Percentiles rank a stretch among this genome's conserved stretches.
Evolutionary conservation across 1,284 basidiomycete species (phyloP).

Genomic region (Ustilago trichophora): DNA sequence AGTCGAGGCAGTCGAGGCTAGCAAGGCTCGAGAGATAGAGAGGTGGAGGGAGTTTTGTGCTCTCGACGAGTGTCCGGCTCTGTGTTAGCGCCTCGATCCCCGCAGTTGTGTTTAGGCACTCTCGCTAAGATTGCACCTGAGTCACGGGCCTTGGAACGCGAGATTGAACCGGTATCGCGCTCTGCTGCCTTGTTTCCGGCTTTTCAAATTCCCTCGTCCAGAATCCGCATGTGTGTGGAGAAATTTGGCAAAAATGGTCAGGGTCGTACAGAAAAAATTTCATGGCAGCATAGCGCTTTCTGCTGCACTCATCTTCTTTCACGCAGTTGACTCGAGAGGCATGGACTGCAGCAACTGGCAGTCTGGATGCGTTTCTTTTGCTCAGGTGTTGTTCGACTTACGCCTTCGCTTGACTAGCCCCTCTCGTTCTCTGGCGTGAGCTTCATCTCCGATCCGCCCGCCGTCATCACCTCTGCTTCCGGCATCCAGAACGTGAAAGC

Average conservation of each 20-base stretch:
- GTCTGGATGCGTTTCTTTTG: no score
- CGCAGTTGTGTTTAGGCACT: conserved; percentile 2
- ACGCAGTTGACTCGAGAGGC: not conserved
- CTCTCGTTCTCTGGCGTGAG: no score
- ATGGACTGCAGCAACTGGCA: no score
- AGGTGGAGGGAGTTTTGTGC: conserved; percentile 6
- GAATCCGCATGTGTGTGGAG: conserved; percentile 8
- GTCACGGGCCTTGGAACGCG: conserved; percentile 1
- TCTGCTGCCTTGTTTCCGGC: conserved; percentile 24
- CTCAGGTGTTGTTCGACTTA: no score
- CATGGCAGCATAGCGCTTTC: conserved; percentile 5
- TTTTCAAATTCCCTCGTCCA: not conserved
- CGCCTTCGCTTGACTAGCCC: no score
- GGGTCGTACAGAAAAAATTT: not conserved
- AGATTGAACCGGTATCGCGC: conserved; percentile 15
- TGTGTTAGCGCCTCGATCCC: conserved; percentile 39
- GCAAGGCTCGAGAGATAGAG: no score
- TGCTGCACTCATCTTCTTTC: not conserved
- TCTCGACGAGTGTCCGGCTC: no score
- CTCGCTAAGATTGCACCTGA: not conserved
- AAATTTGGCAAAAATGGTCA: not conserved
- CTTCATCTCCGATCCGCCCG: conserved; percentile 36
- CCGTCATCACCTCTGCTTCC: conserved; percentile 6
- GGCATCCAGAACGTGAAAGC: conserved; percentile 36
- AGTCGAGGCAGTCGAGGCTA: not conserved